Base-by-base conservation (phyloP, 352 stramenopile species). In the Pythium biforme region DNA sequence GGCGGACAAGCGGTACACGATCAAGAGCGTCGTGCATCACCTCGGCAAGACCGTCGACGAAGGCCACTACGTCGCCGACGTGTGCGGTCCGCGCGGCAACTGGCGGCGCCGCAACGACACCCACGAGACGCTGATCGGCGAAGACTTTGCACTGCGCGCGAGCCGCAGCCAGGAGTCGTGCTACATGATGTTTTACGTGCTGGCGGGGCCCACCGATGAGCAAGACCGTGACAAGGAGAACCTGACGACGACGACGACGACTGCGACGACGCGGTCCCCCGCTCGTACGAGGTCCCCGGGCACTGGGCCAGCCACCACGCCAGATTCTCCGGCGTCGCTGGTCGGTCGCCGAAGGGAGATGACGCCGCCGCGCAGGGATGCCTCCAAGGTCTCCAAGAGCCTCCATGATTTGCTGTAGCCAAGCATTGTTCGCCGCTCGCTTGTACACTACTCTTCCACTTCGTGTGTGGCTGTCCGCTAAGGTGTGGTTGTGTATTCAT, bases 111-210 rank as follows among this genome's bases (percentile, higher is more conserved):
- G 81, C 34, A 96, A 96, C 62, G 87, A 96, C 64, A 92, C 81
- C 0, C 79, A 91, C 53, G 87, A 94, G 45, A 86, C 81, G 39
- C 33, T 83, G 66, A 90, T 94, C 47, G 81, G 75, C 11, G 78
- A 92, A 75, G 83, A 92, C 17, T 92, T 88, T 56, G 85, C 82
- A 9, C 55, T 92, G 27, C 72, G 81, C 46, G 78, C 85, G 46
- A 91, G 76, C 15, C 79, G 83, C 29, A 91, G 83, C 29, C 85
- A 92, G 40, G 83, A 94, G 57, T 94, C 85, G 17, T 94, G 85
- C 59, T 96, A 96, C 59, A 90, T 96, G 81, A 76, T 94, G 29
- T 94, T 96, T 57, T 96, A 94, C 57, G 81, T 92, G 26, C 76
- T 79, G 37, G 64, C 66, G 5, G 72, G 81, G 17, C 68, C 40